Evolutionary conservation across 768 basidiomycete genomes (phyloP).

Genomic region (Tylopilus sp.): DNA sequence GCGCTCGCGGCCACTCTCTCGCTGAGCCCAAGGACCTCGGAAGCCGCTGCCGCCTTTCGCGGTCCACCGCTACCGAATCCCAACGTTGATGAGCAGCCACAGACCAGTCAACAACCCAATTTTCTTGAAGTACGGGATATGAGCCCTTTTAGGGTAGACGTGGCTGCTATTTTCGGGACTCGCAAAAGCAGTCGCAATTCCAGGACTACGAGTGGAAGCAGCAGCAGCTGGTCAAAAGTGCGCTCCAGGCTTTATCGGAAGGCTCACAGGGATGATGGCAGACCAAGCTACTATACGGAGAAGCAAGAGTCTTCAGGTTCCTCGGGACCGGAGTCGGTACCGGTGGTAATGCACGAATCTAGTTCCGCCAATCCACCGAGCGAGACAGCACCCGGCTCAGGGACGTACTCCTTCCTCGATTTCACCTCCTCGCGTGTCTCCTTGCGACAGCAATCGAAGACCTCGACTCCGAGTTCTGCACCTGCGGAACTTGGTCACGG

Average conservation of each 20-base stretch:
- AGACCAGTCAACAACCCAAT: conserved; percentile 6
- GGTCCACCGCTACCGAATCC: not conserved
- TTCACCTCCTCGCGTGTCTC: conserved; percentile 28
- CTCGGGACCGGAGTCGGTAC: conserved; percentile 30
- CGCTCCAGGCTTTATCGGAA: conserved; percentile 28
- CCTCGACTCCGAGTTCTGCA: conserved; percentile 25
- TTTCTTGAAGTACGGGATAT: conserved; percentile 37
- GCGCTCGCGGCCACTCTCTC: conserved; percentile 41
- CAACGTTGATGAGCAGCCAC: conserved; percentile 2
- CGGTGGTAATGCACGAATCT: conserved; percentile 29
- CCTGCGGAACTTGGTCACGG: conserved; percentile 27
- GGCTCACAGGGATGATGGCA: conserved; percentile 31
- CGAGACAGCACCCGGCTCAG: conserved; percentile 25
- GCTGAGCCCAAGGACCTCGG: conserved; percentile 45
- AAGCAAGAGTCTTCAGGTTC: conserved; percentile 22
- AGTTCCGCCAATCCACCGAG: conserved; percentile 15
- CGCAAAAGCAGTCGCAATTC: conserved; percentile 19
- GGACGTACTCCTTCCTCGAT: conserved; percentile 34
- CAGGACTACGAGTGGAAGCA: conserved; percentile 21
- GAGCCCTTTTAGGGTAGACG: conserved; percentile 49
- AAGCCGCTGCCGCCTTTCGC: conserved; percentile 17
- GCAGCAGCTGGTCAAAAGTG: conserved; percentile 31
- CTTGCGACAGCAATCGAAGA: conserved; percentile 24
- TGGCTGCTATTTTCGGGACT: conserved; percentile 28
- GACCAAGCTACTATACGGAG: conserved; percentile 14